Base-by-base conservation (phyloP, 345 rosid species). In the Eucalyptus cladocalyx region DNA sequence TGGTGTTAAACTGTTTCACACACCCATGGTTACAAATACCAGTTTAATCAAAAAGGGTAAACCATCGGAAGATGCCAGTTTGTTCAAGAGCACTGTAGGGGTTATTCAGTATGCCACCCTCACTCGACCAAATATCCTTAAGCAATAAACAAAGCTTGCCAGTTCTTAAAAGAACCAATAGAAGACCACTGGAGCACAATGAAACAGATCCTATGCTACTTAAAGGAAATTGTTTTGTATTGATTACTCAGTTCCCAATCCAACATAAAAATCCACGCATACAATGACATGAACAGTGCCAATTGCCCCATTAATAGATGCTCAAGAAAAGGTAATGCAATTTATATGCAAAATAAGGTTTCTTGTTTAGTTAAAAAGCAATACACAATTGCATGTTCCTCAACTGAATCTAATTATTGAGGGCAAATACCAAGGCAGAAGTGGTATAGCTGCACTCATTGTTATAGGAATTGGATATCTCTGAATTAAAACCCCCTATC, bases 121-220 rank as follows among this genome's bases (percentile, higher is more conserved):
- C 9, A 51, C 23, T 51, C 4, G 1, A 51, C 54, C 4, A 51
- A 0, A 51, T 51, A 51, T 51, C 54, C 54, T 6, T 51, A 51
- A 17, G 23, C 0, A 51, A 4, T 56, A 56, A 56, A 56, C 13
- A 56, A 56, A 1, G 11, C 2, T 1, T 23, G 3, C 28, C 6
- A 56, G 2, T 3, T 56, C 62, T 56, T 56, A 26, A 56, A 56
- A 56, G 62, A 24, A 56, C 1, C 6, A 0, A 56, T 1, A 24
- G 3, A 24, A 56, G 62, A 56, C 28, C 28, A 56, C 0, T 10
- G 3, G 30, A 24, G 62, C 24, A 23, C 1, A 13, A 4, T 24
- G 28, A 56, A 56, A 56, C 12, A 2, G 13, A 56, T 21, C 28
- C 62, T 23, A 24, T 23, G 30, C 62, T 24, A 24, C 30, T 10